These are phyloP conservation scores for Neoboletus brunneissimus DNA, from an alignment of 768 basidiomycete species.

Conservation along the genomic window DNA sequence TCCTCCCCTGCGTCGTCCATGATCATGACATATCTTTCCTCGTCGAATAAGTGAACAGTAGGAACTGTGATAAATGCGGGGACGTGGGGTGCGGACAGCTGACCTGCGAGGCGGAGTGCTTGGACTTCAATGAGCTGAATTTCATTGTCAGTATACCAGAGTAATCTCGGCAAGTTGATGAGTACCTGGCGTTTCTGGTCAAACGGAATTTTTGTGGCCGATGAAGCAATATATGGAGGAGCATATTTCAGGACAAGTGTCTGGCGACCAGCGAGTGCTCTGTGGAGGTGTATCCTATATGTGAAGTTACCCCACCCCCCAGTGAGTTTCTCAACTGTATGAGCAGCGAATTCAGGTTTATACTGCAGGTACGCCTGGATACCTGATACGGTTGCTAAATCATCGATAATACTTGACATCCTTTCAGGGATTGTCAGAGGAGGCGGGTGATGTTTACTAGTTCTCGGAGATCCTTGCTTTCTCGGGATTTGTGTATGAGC, in stretches of 20 bases:
- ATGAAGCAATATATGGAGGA: constrained; percentile 39
- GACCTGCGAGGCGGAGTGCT: constrained; percentile 45
- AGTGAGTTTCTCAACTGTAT: constrained; percentile 37
- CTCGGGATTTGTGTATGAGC: constrained; percentile 3
- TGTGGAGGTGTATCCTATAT: constrained; percentile 49
- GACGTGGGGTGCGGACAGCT: constrained; percentile 28
- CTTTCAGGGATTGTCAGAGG: neutral
- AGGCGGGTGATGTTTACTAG: neutral
- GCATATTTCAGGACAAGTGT: constrained; percentile 62
- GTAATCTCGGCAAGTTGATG: neutral
- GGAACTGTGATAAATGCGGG: constrained; percentile 48
- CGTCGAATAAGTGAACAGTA: constrained; percentile 48
- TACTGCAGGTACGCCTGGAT: constrained; percentile 43
- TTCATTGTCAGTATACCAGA: constrained; percentile 23
- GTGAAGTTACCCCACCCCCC: constrained; percentile 58
- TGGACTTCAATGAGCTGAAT: constrained; percentile 44
- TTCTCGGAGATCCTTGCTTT: neutral
- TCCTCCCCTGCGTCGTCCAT: constrained; percentile 59
- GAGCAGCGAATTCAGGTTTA: constrained; percentile 46
- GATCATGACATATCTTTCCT: constrained; percentile 48
- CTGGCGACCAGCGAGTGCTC: constrained; percentile 38
- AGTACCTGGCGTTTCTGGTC: constrained; percentile 53
- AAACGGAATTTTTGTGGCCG: constrained; percentile 29
- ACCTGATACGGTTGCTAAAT: constrained; percentile 31
- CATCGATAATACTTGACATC: constrained; percentile 18